Evolutionary conservation across 2,329 filamentous ascomycete species (phyloP).

Genomic region (Aspergillus nomiae): DNA sequence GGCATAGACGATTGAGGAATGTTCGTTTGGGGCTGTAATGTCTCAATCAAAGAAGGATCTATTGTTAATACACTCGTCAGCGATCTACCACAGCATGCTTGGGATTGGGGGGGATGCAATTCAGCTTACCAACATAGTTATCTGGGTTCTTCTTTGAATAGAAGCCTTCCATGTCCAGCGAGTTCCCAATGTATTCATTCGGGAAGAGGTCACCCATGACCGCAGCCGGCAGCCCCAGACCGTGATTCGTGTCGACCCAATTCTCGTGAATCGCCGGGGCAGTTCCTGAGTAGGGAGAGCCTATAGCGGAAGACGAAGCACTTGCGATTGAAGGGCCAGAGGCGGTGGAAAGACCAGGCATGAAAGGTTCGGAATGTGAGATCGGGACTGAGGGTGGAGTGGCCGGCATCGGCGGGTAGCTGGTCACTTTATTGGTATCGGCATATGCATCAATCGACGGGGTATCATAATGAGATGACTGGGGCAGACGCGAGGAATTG

Average conservation of each 20-base stretch:
- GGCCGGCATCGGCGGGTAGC: slow-evolving; percentile 32
- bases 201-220: slow-evolving; percentile 63
- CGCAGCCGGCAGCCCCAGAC: slow-evolving; percentile 65
- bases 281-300: slow-evolving; percentile 66
- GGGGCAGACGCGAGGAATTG: slow-evolving; percentile 23
- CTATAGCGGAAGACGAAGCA: slow-evolving; percentile 66
- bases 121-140: slow-evolving; percentile 35
- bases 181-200: slow-evolving; percentile 51
- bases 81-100: not conserved
- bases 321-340: slow-evolving; percentile 60
- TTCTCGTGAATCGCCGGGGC: slow-evolving; percentile 61
- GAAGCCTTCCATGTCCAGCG: slow-evolving; percentile 47
- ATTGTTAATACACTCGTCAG: slow-evolving; percentile 9
- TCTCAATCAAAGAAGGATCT: slow-evolving; percentile 63
- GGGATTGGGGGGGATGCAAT: not conserved
- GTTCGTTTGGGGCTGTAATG: slow-evolving; percentile 40
- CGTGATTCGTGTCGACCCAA: slow-evolving; percentile 57
- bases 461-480: slow-evolving; percentile 33
- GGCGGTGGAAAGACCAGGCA: slow-evolving; percentile 62
- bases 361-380: slow-evolving; percentile 43
- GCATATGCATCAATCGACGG: slow-evolving; percentile 26
- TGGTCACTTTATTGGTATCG: slow-evolving; percentile 27
- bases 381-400: slow-evolving; percentile 37
- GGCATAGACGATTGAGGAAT: slow-evolving; percentile 35
- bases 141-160: slow-evolving; percentile 47